Base-by-base conservation (phyloP, 768 basidiomycete genomes). In the Leucocoprinus sp. region DNA sequence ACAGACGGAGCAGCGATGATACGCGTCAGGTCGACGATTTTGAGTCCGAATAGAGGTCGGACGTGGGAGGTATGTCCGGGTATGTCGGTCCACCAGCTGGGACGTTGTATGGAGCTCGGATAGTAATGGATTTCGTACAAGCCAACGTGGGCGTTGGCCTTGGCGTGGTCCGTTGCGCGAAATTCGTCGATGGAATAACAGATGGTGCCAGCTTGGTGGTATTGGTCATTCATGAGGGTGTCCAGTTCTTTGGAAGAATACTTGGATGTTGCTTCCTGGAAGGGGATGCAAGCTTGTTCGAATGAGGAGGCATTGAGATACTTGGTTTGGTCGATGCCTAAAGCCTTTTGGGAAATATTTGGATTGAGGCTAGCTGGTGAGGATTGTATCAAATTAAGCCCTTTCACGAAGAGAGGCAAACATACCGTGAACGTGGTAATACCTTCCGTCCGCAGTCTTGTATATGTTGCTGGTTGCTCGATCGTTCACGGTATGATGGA, bases 1-100 rank as follows among this genome's bases (percentile, higher is more conserved):
- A 60, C 33, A 9, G 55, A 49, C 1, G 61, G 60, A 7, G 52
- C 48, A 4, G 61, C 59, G 23, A 63, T 58, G 15, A 61, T 51
- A 18, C 61, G 55, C 4, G 57, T 63, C 18, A 63, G 35, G 34
- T 63, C 60, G 22, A 61, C 40, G 18, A 60, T 51, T 31, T 60
- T 57, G 27, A 62, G 39, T 3, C 58, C 61, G 18, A 52, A 53
- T 0, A 60, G 50, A 8, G 60, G 60, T 21, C 56, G 43, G 1
- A 43, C 19, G 5, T 50, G 42, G 8, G 37, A 29, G 1, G 52
- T 51, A 17, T 47, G 31, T 40, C 43, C 47, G 18, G 52, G 54
- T 2, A 50, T 33, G 5, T 44, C 43, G 12, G 34, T 33, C 56
- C 58, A 57, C 60, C 57, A 59, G 0, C 19, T 22, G 1, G 55